A percentile compares a stretch with the other conserved stretches of the same genome.
These are phyloP conservation scores for Candida michaelii DNA, from an alignment of 805 yeast genomes.

Conservation along the genomic window DNA sequence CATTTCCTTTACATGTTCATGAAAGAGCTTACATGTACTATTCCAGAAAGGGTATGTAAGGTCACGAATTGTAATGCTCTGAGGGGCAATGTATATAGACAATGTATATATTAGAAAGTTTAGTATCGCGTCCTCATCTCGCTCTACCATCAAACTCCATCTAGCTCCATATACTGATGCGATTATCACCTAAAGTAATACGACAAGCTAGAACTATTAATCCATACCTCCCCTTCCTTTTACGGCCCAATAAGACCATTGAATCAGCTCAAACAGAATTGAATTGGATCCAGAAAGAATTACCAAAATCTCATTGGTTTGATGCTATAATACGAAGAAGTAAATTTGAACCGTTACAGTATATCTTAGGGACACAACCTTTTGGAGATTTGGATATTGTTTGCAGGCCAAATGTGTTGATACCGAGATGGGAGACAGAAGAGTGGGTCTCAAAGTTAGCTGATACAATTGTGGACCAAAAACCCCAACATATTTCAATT, in stretches of 20 bases:
- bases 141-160: too few species aligned
- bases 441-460: conserved; percentile 67
- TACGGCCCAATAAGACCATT: conserved; percentile 30
- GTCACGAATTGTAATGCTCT: too few species aligned
- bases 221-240: conserved; percentile 31
- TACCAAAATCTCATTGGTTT: conserved; percentile 47
- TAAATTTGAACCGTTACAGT: conserved; percentile 70
- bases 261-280: conserved; percentile 55
- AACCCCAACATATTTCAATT: conserved; percentile 20
- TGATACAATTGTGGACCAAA: conserved; percentile 4
- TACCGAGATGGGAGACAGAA: conserved; percentile 95
- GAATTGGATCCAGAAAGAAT: conserved; percentile 61
- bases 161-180: conserved; percentile 19
- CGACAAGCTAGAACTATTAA: conserved; percentile 27
- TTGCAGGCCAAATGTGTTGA: conserved; percentile 67
- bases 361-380: conserved; percentile 83
- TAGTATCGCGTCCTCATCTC: too few species aligned
- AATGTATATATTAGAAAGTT: conserved; percentile 2
- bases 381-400: conserved; percentile 66
- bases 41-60: conserved; percentile 65
- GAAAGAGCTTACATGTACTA: conserved; percentile 96
- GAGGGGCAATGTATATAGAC: neutral
- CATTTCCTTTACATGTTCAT: conserved; percentile 77
- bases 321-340: conserved; percentile 57
- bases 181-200: conserved; percentile 28